Evolutionary conservation across 257 asterid species (phyloP), one percentile per base, ranked within the genome.

Genomic region (Solanum virginianum): DNA sequence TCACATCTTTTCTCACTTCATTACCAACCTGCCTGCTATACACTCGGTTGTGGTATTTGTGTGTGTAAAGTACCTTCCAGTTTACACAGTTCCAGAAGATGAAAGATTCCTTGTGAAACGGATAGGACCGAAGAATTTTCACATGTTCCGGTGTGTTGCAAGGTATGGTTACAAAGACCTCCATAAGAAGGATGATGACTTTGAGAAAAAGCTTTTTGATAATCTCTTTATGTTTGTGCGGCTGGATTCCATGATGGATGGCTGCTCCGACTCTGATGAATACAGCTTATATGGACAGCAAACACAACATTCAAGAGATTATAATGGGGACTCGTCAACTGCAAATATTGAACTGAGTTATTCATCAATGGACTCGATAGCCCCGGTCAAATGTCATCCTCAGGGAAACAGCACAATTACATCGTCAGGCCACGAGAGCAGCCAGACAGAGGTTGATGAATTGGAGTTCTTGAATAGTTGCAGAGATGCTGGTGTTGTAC

Each of bases 21-120:
- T 96, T 85, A 96, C 99, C 3, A 96, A 96, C 87, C 88, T 96
- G 36, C 99, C 99, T 0, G 99, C 99, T 5, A 93, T 96, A 80
- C 99, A 96, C 85, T 91, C 97, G 0, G 99, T 92, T 18, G 97
- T 92, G n/a, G 92, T 92, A 12, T 90, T 92, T 17, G 95, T 92
- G 54, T 90, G 92, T 17, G 90, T 91, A 66, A 92, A 91, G 88
- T 90, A 88, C 85, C 91, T 92, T 20, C 93, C 94, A 8, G 93
- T 92, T 32, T 90, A 89, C 80, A 88, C 86, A 18, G 95, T 92
- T 53, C 90, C 93, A 1, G 90, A 84, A 8, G 91, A 92, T 9
- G 94, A 91, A 77, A 79, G 95, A 60, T 90, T 91, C 84, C 90
- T 90, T 2, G 90, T 92, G 84, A 89, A 90, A 74, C 89, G 95